phyloP scores from a whole-genome alignment of 225 moss, liverwort and hornwort genomes.

The Thuidium tamariscinum region DNA sequence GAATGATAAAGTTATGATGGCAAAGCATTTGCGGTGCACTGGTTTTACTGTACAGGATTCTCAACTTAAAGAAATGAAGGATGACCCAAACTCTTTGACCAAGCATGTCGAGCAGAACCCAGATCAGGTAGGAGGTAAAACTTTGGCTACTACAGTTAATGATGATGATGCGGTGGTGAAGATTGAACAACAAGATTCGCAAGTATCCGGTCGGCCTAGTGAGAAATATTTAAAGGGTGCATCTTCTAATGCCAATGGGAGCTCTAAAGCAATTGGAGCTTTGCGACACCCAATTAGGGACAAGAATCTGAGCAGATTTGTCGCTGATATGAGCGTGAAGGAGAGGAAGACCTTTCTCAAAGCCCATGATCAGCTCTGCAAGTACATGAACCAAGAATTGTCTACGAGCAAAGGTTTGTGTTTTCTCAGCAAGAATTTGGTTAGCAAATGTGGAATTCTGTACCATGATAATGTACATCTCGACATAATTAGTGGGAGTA shows the following conservation, averaged over 20 bases:
- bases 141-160: slow-evolving; percentile 1
- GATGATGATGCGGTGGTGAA: slow-evolving; percentile 23
- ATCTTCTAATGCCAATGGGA: slow-evolving; percentile 22
- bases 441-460: background rate
- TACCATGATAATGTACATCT: background rate
- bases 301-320: slow-evolving; percentile 21
- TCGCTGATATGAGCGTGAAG: slow-evolving; percentile 26
- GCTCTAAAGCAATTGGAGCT: slow-evolving; percentile 6
- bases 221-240: slow-evolving; percentile 29
- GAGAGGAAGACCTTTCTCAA: slow-evolving; percentile 29
- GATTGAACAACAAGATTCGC: slow-evolving; percentile 24
- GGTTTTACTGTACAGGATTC: slow-evolving; percentile 68
- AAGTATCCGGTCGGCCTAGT: slow-evolving; percentile 22
- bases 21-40: slow-evolving; percentile 56
- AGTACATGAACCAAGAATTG: slow-evolving; percentile 47
- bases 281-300: slow-evolving; percentile 6
- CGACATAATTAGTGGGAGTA: background rate
- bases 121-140: slow-evolving; percentile 17
- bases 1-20: slow-evolving; percentile 38
- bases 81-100: slow-evolving; percentile 31
- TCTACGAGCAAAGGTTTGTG: slow-evolving; percentile 24
- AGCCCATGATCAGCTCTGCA: slow-evolving; percentile 58
- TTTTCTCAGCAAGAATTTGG: background rate
- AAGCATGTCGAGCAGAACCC: slow-evolving; percentile 38
- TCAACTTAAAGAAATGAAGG: slow-evolving; percentile 55